Base-by-base conservation (phyloP, 129 eudicot species). In the Artemisia tridentata region DNA sequence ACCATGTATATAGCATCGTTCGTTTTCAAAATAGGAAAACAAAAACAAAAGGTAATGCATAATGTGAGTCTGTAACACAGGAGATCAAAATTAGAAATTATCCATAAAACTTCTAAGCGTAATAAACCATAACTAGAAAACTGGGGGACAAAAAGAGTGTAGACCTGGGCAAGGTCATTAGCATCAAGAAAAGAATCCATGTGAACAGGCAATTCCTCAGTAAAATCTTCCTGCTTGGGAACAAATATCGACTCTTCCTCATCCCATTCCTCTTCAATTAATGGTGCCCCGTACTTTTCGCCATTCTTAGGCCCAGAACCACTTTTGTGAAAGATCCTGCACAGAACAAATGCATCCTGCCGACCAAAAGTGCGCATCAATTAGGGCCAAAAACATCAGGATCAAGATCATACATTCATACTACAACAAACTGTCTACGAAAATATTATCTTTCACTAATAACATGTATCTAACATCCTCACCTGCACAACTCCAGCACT, bases 121-220 rank as follows among this genome's bases (percentile, higher is more conserved):
- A 49, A 19, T 67, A 49, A 49, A 51, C 31, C 9, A 20, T 58
- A 72, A 46, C 25, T 25, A 43, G 23, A 5, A 72, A 45, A 72
- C 48, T 58, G 58, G 61, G 27, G 31, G 14, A 72, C 38, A 51
- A 11, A 50, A 57, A 62, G 38, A 4, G 53, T 61, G 51, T 81
- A 78, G 75, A 92, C 98, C 98, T 92, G 95, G 61, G 80, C 86
- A 74, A 89, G 80, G 66, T 85, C 98, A 83, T 72, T 20, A 51
- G 82, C 88, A 65, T 86, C 93, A 68, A 84, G 72, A 78, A 43
- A 86, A 9, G 79, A 78, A 84, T 82, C 90, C 90, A 75, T 80
- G 21, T 79, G 83, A 67, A 70, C 81, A 66, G 81, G 82, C 45
- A 74, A 79, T 68, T 86, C 88, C 58, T 67, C 84, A 14, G 47